Conservation (phyloP, 768 basidiomycete genomes). For the Naganishia friedmannii region DNA sequence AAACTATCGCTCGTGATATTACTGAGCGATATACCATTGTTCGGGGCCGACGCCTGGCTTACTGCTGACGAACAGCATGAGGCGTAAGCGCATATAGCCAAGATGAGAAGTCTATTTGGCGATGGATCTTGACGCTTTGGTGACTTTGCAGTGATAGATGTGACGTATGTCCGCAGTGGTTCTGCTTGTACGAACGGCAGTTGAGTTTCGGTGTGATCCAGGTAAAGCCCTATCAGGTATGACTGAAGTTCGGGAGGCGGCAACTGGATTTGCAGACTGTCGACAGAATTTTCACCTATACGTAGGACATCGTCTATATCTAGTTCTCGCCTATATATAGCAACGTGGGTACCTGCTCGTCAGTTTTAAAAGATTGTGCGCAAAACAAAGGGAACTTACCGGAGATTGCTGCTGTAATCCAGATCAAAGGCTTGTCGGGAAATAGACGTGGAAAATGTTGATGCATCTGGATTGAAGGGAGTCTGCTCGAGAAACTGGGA, state of each 20-base stretch:
- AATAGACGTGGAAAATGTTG: constrained; percentile 27
- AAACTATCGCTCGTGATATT: constrained; percentile 22
- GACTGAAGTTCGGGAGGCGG: constrained; percentile 32
- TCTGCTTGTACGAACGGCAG: constrained; percentile 28
- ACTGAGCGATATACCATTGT: constrained; percentile 19
- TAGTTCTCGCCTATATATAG: constrained; percentile 12
- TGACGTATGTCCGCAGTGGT: constrained; percentile 14
- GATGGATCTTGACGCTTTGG: constrained; percentile 19
- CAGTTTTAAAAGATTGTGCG: not conserved
- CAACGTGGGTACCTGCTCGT: not conserved
- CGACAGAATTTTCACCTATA: constrained; percentile 15
- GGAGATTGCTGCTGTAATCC: constrained; percentile 31
- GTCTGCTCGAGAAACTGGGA: constrained; percentile 11
- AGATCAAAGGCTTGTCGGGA: constrained; percentile 31
- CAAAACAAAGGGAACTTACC: not conserved
- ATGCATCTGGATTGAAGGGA: constrained; percentile 15
- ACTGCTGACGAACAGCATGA: constrained; percentile 30
- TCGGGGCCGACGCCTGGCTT: not conserved
- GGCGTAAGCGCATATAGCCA: constrained; percentile 29
- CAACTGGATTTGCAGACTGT: constrained; percentile 24
- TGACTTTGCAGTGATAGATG: not conserved
- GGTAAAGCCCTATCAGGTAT: constrained; percentile 25
- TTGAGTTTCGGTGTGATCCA: constrained; percentile 21
- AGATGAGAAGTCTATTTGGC: constrained; percentile 25
- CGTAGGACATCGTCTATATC: constrained; percentile 23